A percentile compares a stretch with the other conserved stretches of the same genome.
Evolutionary conservation across 768 basidiomycete species (phyloP).

Genomic region (Hypholoma fasciculare): DNA sequence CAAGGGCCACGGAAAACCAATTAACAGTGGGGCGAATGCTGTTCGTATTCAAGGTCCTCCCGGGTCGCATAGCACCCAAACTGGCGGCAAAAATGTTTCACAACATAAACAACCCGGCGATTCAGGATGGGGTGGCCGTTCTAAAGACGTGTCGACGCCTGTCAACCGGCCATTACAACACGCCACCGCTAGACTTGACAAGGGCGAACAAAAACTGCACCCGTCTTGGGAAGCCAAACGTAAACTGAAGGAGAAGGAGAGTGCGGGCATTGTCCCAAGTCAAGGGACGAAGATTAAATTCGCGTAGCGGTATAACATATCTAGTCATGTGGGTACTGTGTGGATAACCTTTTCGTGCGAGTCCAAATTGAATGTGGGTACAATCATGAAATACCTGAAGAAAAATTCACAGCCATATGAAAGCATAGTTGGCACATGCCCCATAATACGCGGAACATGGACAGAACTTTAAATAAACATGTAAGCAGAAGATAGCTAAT

Average conservation of each 20-base stretch:
- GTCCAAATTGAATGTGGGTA: too few species aligned
- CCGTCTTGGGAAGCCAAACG: slow-evolving; percentile 97
- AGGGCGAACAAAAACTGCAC: slow-evolving; percentile 58
- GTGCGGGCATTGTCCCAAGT: slow-evolving; percentile 58
- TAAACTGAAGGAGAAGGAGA: slow-evolving; percentile 71
- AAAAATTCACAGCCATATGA: not conserved
- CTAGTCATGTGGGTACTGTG: slow-evolving; percentile 13
- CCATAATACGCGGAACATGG: too few species aligned
- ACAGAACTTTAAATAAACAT: too few species aligned
- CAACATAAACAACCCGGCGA: slow-evolving; percentile 18
- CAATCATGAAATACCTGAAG: too few species aligned
- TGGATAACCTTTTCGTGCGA: not conserved
- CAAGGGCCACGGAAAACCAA: slow-evolving; percentile 17
- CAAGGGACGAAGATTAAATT: slow-evolving; percentile 89
- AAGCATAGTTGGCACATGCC: not conserved
- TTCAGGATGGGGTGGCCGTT: slow-evolving; percentile 26
- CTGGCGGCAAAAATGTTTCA: slow-evolving; percentile 13
- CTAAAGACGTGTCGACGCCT: slow-evolving; percentile 10
- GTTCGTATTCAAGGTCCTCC: slow-evolving; percentile 13
- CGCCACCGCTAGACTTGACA: slow-evolving; percentile 11
- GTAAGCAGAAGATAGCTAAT: not conserved
- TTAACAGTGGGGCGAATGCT: slow-evolving; percentile 18
- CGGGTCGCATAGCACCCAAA: not conserved
- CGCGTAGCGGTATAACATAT: slow-evolving; percentile 21
- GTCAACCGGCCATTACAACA: slow-evolving; percentile 2